Conservation (phyloP, 1,284 basidiomycete genomes). For the Fomitiporia mediterranea region DNA sequence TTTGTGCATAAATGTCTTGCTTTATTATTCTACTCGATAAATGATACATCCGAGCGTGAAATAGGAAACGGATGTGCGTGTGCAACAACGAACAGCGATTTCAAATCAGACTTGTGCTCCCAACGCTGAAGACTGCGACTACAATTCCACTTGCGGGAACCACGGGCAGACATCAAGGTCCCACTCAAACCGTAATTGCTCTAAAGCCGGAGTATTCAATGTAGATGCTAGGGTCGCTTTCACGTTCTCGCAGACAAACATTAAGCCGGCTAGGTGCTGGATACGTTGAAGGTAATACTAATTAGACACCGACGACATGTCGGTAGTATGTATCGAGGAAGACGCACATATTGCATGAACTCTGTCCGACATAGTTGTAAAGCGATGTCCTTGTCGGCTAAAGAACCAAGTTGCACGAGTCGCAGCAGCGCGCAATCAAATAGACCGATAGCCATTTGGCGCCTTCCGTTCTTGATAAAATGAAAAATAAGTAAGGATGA, state of each 20-base stretch:
- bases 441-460: neutral
- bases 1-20: too few species aligned
- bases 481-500: neutral
- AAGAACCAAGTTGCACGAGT: neutral
- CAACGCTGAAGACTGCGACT: neutral
- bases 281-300: neutral
- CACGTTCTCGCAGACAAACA: neutral
- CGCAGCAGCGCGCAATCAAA: neutral
- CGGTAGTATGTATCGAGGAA: neutral
- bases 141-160: conserved; percentile 5
- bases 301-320: neutral
- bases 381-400: conserved; percentile 1
- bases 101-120: too few species aligned
- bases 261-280: conserved; percentile 10
- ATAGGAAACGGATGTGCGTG: too few species aligned
- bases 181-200: conserved; percentile 2
- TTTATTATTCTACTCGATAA: too few species aligned
- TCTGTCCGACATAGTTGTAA: conserved; percentile 15
- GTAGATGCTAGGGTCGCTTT: neutral
- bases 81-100: too few species aligned
- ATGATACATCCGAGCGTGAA: too few species aligned
- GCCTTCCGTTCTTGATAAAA: neutral
- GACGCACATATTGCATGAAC: conserved; percentile 11
- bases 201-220: neutral
- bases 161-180: conserved; percentile 11